These are phyloP conservation scores for Xylaria digitata DNA, from an alignment of 2,329 filamentous ascomycete species.

Conservation along the genomic window DNA sequence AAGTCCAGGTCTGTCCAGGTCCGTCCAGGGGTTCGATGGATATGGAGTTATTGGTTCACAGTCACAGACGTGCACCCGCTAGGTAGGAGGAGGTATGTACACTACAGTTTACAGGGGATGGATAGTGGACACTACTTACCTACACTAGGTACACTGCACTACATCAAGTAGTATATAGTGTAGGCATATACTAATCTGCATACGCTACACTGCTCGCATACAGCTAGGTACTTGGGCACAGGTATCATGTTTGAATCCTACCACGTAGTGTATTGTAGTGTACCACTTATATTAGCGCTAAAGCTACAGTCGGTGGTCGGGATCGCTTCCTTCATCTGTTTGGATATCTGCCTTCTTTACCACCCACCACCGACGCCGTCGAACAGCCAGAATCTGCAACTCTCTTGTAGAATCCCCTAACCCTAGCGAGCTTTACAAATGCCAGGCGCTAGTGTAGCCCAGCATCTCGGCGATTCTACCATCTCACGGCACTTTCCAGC, in stretches of 20 bases:
- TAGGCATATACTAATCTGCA: background rate
- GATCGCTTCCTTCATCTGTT: too few species aligned
- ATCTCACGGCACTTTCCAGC: slow-evolving; percentile 22
- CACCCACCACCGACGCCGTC: slow-evolving; percentile 22
- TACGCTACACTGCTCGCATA: background rate
- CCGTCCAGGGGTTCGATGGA: slow-evolving; percentile 4
- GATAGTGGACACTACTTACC: too few species aligned
- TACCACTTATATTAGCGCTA: background rate
- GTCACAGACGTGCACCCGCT: too few species aligned
- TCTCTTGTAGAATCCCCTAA: slow-evolving; percentile 27
- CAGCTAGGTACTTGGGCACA: background rate
- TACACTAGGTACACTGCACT: background rate
- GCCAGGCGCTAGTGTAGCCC: slow-evolving; percentile 14
- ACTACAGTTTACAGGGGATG: too few species aligned
- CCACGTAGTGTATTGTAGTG: background rate
- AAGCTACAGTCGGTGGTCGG: background rate
- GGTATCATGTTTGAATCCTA: background rate
- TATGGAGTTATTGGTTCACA: background rate
- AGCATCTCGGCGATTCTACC: slow-evolving; percentile 21
- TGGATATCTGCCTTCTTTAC: too few species aligned
- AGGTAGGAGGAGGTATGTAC: too few species aligned
- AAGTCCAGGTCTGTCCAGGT: too few species aligned
- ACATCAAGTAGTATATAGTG: too few species aligned
- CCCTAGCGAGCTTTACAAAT: slow-evolving; percentile 18
- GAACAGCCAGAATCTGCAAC: slow-evolving; percentile 15